Evolutionary conservation across 2,329 filamentous ascomycete species (phyloP), one percentile per base, ranked within the genome.

Genomic region (Sclerotinia subarctica): DNA sequence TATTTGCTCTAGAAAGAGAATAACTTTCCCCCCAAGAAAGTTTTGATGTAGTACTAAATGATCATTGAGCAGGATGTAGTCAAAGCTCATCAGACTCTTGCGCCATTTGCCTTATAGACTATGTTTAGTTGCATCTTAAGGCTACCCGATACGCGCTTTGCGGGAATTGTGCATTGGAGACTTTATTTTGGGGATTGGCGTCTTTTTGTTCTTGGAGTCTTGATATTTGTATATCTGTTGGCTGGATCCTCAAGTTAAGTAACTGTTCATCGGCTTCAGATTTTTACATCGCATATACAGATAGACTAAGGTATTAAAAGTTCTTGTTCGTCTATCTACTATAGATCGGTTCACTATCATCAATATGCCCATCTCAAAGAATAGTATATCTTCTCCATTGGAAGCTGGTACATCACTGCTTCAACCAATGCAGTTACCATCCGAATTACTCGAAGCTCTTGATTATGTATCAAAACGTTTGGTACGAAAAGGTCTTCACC

Each of bases 401-500:
- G 87, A 89, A 80, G 86, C 87, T 38, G 86, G 86, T 24, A 79
- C 80, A 53, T 88, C 86, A 26, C 80, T 89, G 66, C 82, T 88
- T 69, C 84, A 88, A 72, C 79, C 80, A 46, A 82, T 86, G 71
- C 82, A 84, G 69, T 80, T 89, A n/a, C 86, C 87, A 2, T 77
- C 81, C n/a, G 80, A 82, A 54, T 76, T 89, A 66, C 81, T 78
- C 15, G 80, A 81, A 5, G 86, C 86, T 35, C 81, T 90, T 42
- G 86, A 88, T 68, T 86, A 88, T 72, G 80, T 82, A 19, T 88
- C 87, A 0, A 81, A 80, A 70, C 81, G 83, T 26, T 80, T 90
- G 29, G 82, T 85, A 17, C 81, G 81, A 64, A 88, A 87, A 75
- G 79, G 79, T 11, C 77, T 87, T 2, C 82, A 86, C 73, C 78